Percentiles rank a stretch among this genome's conserved stretches.
Conservation (phyloP, 2,329 filamentous ascomycete genomes). For the Cercospora nicotianae region DNA sequence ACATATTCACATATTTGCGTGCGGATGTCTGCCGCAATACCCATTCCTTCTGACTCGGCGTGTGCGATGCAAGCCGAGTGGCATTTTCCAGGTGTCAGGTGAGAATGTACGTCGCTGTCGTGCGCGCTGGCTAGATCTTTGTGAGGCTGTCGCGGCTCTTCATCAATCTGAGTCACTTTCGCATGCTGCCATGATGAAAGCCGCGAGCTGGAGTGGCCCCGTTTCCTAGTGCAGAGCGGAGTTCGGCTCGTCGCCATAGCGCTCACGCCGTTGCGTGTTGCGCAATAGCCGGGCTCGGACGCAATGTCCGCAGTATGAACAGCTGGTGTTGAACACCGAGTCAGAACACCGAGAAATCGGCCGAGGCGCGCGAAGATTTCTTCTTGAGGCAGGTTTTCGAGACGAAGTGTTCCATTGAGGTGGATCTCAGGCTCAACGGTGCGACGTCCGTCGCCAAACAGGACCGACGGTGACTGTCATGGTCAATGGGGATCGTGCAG, state of each 20-base stretch:
- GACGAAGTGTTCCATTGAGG: background rate
- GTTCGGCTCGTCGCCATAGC: background rate
- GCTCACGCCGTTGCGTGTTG: constrained; percentile 1
- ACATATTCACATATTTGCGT: background rate
- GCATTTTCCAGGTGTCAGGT: background rate
- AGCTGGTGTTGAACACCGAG: background rate
- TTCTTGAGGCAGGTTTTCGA: background rate
- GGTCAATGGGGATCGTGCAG: background rate
- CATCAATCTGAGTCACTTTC: background rate
- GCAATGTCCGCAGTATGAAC: background rate
- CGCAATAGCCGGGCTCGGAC: constrained; percentile 1
- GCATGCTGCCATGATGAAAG: background rate
- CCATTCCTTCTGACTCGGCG: background rate
- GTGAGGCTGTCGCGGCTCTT: background rate
- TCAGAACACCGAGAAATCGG: background rate
- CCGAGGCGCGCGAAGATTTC: background rate
- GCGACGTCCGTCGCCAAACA: background rate
- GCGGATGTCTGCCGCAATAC: background rate
- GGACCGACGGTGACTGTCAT: background rate
- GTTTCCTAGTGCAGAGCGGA: background rate
- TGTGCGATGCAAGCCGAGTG: background rate
- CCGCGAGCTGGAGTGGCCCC: background rate
- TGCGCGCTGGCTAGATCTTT: background rate
- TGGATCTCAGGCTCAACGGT: background rate
- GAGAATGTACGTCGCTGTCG: background rate